Evolutionary conservation across 225 moss, liverwort and hornwort species (phyloP), one percentile per base, ranked within the genome.

Genomic region (Neckera pumila): DNA sequence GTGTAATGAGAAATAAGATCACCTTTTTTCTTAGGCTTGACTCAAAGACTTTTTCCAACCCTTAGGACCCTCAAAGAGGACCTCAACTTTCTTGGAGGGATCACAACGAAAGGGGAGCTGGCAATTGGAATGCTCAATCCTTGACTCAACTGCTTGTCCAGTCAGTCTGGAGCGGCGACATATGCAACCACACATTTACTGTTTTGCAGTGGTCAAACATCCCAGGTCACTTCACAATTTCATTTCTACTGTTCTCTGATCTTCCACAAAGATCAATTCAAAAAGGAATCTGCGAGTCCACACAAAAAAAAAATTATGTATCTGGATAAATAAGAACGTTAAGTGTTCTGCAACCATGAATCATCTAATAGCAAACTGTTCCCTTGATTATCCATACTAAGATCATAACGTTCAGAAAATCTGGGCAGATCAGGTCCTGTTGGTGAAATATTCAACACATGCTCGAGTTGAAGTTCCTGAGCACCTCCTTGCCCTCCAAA

Each of bases 391-490:
- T 91, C 95, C 19, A 95, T 89, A 76, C 86, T 89, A 69, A 93
- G 87, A 77, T 93, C 95, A 72, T 95, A 95, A 43, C 95, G 92
- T 61, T 92, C 95, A 86, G 93, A 93, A 85, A 91, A 94, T 88
- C 93, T 90, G 38, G 91, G 91, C 82, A 94, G 82, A 64, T 86
- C 92, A 88, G 92, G 90, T 86, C 89, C 95, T 43, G 88, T 86
- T 25, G 92, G 90, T 26, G 95, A 93, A 59, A 91, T 80, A 74
- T 93, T 92, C 92, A 95, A 82, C 57, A 94, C 92, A 83, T 95
- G 93, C 84, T 92, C 94, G 56, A 96, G 91, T 40, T 89, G 89
- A 63, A 90, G 80, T 53, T 85, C 92, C 81, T 89, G 89, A 64
- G 85, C 58, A 69, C 88, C 85, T 81, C 83, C 92, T 81, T 82